phyloP scores from a whole-genome alignment of 2,329 filamentous ascomycete genomes.

The Calonectria pauciramosa region DNA sequence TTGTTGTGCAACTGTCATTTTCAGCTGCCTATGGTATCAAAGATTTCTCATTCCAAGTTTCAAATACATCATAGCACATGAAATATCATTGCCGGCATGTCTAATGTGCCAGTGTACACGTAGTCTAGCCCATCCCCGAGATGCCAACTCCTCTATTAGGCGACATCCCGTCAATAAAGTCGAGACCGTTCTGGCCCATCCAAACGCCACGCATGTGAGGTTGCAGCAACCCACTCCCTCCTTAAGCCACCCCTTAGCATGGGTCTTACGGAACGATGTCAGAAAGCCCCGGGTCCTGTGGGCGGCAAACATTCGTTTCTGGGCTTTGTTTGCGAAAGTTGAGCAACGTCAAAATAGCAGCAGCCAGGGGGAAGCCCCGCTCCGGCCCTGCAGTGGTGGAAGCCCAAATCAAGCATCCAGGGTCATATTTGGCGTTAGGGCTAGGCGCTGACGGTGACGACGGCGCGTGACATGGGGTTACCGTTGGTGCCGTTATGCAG shows the following conservation, averaged over 20 bases:
- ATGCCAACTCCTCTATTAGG: not conserved
- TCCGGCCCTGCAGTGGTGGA: slow-evolving; percentile 14
- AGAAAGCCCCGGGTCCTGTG: slow-evolving; percentile 4
- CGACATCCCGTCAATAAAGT: slow-evolving; percentile 8
- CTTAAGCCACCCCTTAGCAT: slow-evolving; percentile 17
- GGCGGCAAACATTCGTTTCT: slow-evolving; percentile 20
- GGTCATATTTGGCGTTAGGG: slow-evolving; percentile 18
- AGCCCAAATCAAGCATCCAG: slow-evolving; percentile 12
- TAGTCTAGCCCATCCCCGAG: slow-evolving; percentile 12
- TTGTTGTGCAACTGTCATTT: not conserved
- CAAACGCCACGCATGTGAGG: slow-evolving; percentile 19
- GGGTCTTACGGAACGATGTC: not conserved
- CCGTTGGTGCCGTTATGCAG: slow-evolving; percentile 20
- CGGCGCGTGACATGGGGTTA: slow-evolving; percentile 25
- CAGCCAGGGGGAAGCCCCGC: slow-evolving; percentile 22
- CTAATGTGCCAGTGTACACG: slow-evolving; percentile 6
- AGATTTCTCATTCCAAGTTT: slow-evolving; percentile 1
- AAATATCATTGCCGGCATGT: not conserved
- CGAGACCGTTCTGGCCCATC: slow-evolving; percentile 12
- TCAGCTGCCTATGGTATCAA: slow-evolving; percentile 4
- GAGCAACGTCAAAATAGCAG: not conserved
- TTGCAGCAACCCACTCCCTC: slow-evolving; percentile 18
- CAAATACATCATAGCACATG: slow-evolving; percentile 6
- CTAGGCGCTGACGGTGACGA: slow-evolving; percentile 28
- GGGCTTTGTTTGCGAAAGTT: slow-evolving; percentile 1